A percentile compares a stretch with the other conserved stretches of the same genome.
Evolutionary conservation across 2,329 filamentous ascomycete species (phyloP).

Genomic region (Botrytis paeoniae): DNA sequence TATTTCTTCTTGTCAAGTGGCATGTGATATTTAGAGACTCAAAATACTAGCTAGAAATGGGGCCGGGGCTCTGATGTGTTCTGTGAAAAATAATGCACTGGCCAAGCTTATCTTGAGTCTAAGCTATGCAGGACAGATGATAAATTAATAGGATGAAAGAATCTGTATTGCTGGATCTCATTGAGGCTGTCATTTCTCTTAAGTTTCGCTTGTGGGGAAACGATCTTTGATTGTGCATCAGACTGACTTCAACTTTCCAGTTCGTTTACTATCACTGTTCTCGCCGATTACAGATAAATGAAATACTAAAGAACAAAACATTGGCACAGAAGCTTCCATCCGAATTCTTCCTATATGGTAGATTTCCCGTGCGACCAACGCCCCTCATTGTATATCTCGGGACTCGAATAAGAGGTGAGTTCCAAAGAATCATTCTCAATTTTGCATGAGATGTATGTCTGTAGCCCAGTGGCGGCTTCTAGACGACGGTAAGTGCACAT

Average conservation of each 20-base stretch:
- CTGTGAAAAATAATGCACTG: background rate
- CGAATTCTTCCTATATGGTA: background rate
- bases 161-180: background rate
- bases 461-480: background rate
- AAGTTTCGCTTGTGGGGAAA: background rate
- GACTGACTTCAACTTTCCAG: background rate
- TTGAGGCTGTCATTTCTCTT: background rate
- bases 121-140: background rate
- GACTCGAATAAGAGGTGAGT: background rate
- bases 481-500: background rate
- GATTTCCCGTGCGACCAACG: background rate
- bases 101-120: background rate
- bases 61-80: background rate
- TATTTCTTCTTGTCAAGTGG: background rate
- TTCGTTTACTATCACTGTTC: background rate
- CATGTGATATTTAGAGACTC: background rate
- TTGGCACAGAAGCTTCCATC: background rate
- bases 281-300: background rate
- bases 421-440: slow-evolving; percentile 4
- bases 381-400: background rate
- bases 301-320: background rate
- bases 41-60: background rate
- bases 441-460: background rate
- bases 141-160: background rate
- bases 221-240: background rate